Evolutionary conservation across 2,329 filamentous ascomycete genomes (phyloP).

Genomic region (Elsinoe arachidis): DNA sequence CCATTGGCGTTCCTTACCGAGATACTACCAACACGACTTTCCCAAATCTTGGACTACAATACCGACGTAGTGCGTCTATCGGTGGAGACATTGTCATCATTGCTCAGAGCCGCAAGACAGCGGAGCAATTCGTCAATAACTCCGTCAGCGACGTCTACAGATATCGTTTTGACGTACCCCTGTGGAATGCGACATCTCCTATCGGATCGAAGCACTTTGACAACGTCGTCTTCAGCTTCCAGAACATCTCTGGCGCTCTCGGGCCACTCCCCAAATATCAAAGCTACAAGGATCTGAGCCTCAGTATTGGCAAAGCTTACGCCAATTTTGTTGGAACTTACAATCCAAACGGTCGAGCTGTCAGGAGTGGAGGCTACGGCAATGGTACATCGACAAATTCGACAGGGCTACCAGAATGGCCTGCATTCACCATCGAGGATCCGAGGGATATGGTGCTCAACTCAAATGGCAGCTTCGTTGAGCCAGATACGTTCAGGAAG

Average conservation of each 20-base stretch:
- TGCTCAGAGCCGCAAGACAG: conserved; percentile 38
- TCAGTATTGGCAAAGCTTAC: conserved; percentile 34
- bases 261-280: conserved; percentile 34
- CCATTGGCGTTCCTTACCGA: conserved; percentile 37
- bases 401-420: conserved; percentile 34
- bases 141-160: conserved; percentile 34
- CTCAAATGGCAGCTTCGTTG: conserved; percentile 36
- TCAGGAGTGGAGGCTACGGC: background rate
- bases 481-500: conserved; percentile 41
- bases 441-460: conserved; percentile 42
- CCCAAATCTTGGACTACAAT: conserved; percentile 32
- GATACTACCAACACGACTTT: conserved; percentile 21
- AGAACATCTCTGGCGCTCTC: conserved; percentile 42
- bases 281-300: conserved; percentile 33
- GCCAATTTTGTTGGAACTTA: conserved; percentile 36
- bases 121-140: conserved; percentile 32
- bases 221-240: conserved; percentile 45
- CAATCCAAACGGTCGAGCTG: conserved; percentile 34
- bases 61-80: conserved; percentile 40
- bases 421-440: conserved; percentile 29
- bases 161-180: conserved; percentile 44
- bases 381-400: conserved; percentile 15
- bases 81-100: conserved; percentile 43
- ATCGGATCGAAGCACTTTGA: conserved; percentile 41
- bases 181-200: conserved; percentile 34